Conservation (phyloP, 2,329 filamentous ascomycete genomes). For the Ophiostoma quercus region DNA sequence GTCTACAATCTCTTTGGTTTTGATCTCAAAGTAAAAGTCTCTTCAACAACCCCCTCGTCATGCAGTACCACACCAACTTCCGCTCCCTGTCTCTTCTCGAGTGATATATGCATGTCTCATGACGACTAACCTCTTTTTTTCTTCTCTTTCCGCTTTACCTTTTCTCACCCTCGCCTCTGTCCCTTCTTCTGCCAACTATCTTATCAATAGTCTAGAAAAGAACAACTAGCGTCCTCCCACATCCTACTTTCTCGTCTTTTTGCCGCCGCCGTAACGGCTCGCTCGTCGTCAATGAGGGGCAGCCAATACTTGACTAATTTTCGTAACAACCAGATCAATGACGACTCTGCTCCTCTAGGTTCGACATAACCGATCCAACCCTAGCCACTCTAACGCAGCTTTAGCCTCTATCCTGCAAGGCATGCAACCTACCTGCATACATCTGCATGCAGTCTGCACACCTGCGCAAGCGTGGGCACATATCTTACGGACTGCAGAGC, state of each 20-base stretch:
- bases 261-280: slow-evolving; percentile 1
- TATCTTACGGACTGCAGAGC: neutral
- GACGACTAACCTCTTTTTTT: neutral
- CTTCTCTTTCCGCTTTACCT: no score
- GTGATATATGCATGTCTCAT: slow-evolving; percentile 1
- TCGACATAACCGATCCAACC: slow-evolving; percentile 4
- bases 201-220: neutral
- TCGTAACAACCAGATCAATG: neutral
- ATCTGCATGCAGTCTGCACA: neutral
- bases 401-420: slow-evolving; percentile 12
- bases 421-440: slow-evolving; percentile 10
- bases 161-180: neutral
- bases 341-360: neutral
- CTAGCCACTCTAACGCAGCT: slow-evolving; percentile 10
- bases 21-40: neutral
- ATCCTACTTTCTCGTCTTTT: neutral
- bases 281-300: slow-evolving; percentile 7
- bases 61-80: slow-evolving; percentile 19
- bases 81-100: slow-evolving; percentile 1
- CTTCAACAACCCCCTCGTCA: neutral
- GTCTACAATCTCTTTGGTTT: no score
- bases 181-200: neutral
- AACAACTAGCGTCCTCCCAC: neutral
- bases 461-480: neutral
- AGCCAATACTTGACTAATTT: neutral